Percentiles rank a stretch among this genome's conserved stretches.
phyloP scores from a whole-genome alignment of 2,329 filamentous ascomycete species.

The Albifimbria verrucaria region DNA sequence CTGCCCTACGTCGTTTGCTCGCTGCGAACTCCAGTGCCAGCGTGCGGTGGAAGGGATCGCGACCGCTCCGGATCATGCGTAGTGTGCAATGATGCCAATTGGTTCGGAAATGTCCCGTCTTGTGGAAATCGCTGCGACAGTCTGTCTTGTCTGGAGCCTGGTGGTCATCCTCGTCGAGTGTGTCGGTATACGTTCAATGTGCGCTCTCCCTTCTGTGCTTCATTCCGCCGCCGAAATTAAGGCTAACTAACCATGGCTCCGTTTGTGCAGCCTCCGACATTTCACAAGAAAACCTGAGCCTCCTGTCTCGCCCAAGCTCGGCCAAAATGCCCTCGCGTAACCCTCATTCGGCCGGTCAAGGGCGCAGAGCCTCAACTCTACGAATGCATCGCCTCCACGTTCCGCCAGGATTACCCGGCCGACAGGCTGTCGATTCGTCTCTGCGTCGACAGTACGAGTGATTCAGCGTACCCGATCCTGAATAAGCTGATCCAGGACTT shows the following conservation, averaged over 20 bases:
- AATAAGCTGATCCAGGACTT: constrained; percentile 71
- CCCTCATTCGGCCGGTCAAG: constrained; percentile 89
- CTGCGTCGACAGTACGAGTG: constrained; percentile 71
- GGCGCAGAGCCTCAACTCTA: constrained; percentile 87
- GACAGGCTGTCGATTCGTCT: constrained; percentile 76
- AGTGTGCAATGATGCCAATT: background rate
- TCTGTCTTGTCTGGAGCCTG: constrained; percentile 51
- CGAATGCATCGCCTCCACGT: constrained; percentile 85
- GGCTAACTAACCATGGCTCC: background rate
- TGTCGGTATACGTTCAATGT: constrained; percentile 58
- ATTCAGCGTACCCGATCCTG: constrained; percentile 75
- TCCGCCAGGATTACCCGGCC: constrained; percentile 75
- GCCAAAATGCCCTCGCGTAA: constrained; percentile 67
- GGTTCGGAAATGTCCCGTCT: constrained; percentile 21
- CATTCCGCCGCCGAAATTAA: background rate
- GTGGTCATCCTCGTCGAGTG: constrained; percentile 51
- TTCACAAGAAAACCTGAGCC: constrained; percentile 48
- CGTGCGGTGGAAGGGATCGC: background rate
- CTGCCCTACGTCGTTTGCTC: background rate
- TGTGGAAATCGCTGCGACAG: constrained; percentile 38
- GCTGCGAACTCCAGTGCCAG: background rate
- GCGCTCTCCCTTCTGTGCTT: constrained; percentile 17
- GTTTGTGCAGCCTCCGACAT: constrained; percentile 43
- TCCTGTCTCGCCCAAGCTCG: constrained; percentile 49
- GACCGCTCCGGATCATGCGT: background rate